Base-by-base conservation (phyloP, 169 alveolate species). In the Eimeria sp. region DNA sequence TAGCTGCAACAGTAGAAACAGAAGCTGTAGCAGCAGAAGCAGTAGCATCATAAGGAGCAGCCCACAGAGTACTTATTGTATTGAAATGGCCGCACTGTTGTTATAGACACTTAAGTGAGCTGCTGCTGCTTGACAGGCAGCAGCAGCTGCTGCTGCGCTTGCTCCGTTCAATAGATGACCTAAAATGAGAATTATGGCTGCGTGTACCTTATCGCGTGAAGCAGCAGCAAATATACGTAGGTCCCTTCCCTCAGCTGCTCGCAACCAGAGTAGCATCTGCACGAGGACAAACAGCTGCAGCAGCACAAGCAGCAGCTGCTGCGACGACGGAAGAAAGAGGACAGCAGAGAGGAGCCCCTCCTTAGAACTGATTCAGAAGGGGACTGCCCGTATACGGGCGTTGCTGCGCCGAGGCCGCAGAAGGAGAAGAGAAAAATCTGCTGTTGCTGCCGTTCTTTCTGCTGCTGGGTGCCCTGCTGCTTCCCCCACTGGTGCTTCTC, bases 321-420 rank as follows among this genome's bases (percentile, higher is more conserved):
- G 43, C 58, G 14, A 25, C 75, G 58, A 30, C 9, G 34, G 30
- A 9, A n/a, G 14, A 27, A 51, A 30, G 57, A 43, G 58, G 16
- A 57, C 58, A 27, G 58, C 91, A 54, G 58, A 51, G 91, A 25
- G 57, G 3, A 83, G 91, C 75, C 91, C 91, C 65, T 83, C 91
- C 51, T 54, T 57, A 63, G 91, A 83, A 30, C 76, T 57, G 72
- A 76, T 83, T 25, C 75, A 57, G 14, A 83, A 18, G 75, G 91
- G 91, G 20, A 54, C 91, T 7, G 54, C 57, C 11, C 72, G 91
- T 6, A 83, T 83, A n/a, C 49, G 91, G 34, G 75, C 43, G 27
- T 16, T 83, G 91, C 63, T 83, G 91, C 91, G 91, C 18, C 91
- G 91, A 7, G 78, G 91, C 75, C 91, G 91, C 72, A 83, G 75